Percentiles rank a stretch among this genome's conserved stretches.
Evolutionary conservation across 2,329 filamentous ascomycete species (phyloP).

Genomic region (Scedosporium aurantiacum): DNA sequence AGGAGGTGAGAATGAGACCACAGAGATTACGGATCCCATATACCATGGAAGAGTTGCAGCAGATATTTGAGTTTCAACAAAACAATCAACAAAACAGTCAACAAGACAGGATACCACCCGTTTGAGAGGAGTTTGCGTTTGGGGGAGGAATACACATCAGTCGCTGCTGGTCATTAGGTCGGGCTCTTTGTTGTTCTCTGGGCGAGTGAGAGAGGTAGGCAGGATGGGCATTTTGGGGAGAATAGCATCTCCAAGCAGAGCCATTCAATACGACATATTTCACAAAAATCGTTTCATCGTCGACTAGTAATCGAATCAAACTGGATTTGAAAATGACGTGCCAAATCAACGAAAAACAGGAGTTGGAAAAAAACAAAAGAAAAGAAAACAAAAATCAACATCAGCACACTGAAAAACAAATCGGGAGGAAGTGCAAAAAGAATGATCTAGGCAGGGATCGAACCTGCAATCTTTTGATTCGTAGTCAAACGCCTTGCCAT

Average conservation of each 20-base stretch:
- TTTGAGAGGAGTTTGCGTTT: not conserved
- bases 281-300: not conserved
- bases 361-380: too few relatives aligned
- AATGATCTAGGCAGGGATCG: not conserved
- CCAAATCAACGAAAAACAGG: too few relatives aligned
- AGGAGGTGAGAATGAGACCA: not conserved
- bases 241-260: not conserved
- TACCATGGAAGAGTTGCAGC: not conserved
- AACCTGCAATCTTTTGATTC: conserved; percentile 1
- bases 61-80: not conserved
- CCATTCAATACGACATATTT: conserved; percentile 1
- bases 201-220: not conserved
- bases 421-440: too few relatives aligned
- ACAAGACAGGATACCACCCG: not conserved
- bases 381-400: too few relatives aligned
- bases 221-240: not conserved
- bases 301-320: too few relatives aligned
- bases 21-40: not conserved
- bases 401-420: too few relatives aligned
- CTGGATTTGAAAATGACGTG: too few relatives aligned
- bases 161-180: not conserved
- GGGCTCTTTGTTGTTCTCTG: not conserved
- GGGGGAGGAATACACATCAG: not conserved
- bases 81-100: not conserved
- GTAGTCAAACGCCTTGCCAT: conserved; percentile 2